phyloP scores from a whole-genome alignment of 352 stramenopile species.

The Phytophthora hybrid region DNA sequence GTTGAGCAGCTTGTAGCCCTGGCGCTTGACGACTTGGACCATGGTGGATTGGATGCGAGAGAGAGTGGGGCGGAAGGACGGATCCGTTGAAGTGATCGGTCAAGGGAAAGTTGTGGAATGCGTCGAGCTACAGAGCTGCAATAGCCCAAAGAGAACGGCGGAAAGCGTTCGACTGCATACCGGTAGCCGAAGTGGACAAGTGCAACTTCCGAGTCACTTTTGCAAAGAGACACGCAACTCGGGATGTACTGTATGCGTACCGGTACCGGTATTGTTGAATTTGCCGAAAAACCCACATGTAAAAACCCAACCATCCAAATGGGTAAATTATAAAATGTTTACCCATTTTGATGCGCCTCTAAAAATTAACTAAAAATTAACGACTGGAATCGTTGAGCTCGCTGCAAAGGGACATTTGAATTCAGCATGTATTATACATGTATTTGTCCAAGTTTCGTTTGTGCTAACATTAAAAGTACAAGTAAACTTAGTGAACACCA shows the following conservation, averaged over 20 bases:
- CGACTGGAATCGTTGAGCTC: too few relatives aligned
- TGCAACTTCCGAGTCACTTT: background rate
- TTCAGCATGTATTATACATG: too few relatives aligned
- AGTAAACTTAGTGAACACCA: background rate
- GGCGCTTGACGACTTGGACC: constrained; percentile 30
- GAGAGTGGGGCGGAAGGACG: background rate
- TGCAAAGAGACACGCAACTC: background rate
- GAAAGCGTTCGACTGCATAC: background rate
- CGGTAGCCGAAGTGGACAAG: background rate
- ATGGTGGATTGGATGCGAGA: background rate
- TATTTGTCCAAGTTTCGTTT: background rate
- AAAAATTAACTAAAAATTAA: too few relatives aligned
- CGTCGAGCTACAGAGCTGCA: background rate
- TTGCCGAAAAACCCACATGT: too few relatives aligned
- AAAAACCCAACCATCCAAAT: background rate
- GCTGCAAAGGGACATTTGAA: too few relatives aligned
- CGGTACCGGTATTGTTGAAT: too few relatives aligned
- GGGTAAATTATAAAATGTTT: background rate
- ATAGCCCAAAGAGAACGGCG: background rate
- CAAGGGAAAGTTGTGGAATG: background rate
- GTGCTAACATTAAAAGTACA: background rate
- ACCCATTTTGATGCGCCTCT: too few relatives aligned
- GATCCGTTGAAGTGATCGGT: background rate
- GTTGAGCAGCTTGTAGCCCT: constrained; percentile 47
- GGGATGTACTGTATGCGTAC: too few relatives aligned